Base-by-base conservation (phyloP, 352 stramenopile species). In the Globisporangium okanoganense region DNA sequence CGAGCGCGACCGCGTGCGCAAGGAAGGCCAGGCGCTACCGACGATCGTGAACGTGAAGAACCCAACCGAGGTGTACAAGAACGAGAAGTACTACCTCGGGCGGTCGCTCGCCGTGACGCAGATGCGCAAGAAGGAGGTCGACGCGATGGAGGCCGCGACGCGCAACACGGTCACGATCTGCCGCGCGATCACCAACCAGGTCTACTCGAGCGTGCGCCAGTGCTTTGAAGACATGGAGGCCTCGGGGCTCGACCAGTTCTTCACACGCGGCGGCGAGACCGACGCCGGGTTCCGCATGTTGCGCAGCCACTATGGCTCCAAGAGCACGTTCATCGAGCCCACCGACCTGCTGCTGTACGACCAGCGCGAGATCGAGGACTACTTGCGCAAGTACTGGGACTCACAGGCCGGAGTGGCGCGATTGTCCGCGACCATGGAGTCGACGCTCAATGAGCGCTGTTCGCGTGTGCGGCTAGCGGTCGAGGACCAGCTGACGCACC, bases 121-220 rank as follows among this genome's bases (percentile, higher is more conserved):
- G 14, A 73, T 73, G 56, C 82, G 73, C 5, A 75, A 72, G 58
- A 65, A 76, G 13, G 82, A 91, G 56, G 70, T 87, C 5, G 66
- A 78, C 14, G 48, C 68, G 20, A 79, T 91, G 67, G 82, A 91
- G 56, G 45, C 43, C 31, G 82, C 82, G 8, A 91, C 82, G 20
- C 72, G 71, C 56, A 91, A 91, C 61, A 91, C 82, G 0, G 65
- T 85, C 5, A 67, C 56, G 12, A 89, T 91, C 40, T 79, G 76
- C 45, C 65, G 66, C 43, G 57, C 70, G 18, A 86, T 91, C 58
- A 47, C 63, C 45, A 58, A 56, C 36, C 72, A 86, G 16, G 66
- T 77, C 10, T 91, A 89, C 58, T 70, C 45, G 40, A 67, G 49
- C 16, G 69, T 89, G 20, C 43, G 29, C 2, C 58, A 88, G 49